Evolutionary conservation across 129 eudicot species (phyloP), one percentile per base, ranked within the genome.

Genomic region (Lactuca saligna): DNA sequence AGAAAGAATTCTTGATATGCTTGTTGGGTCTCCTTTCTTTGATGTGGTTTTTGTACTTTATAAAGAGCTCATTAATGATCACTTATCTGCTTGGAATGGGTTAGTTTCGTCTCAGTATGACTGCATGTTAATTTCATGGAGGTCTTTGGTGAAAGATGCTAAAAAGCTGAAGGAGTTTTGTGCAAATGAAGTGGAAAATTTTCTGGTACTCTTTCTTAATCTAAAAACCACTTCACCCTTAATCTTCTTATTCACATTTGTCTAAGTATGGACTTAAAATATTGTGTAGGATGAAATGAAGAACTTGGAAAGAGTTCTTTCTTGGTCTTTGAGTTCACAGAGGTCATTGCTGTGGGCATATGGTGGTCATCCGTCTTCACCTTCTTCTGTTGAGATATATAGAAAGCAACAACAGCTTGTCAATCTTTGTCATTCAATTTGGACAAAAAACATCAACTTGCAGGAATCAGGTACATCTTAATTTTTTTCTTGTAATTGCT

Each of bases 311-410:
- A 37, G 72, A 63, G 64, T 53, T 55, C 63, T 75, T 55, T 80
- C 83, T 6, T 76, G 82, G 81, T 70, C 85, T 71, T 71, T 87
- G 7, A 73, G 55, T 57, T 87, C 88, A 17, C 87, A 81, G 59
- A 87, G 75, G 74, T 87, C 99, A 13, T 80, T 94, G 77, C 79
- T 94, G 14, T 94, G 97, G 99, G 72, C 73, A 5, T 77, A 85
- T 74, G 99, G 99, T 34, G 99, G 99, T 72, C 99, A 94, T 76
- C 99, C 99, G 4, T 46, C 57, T 78, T n/a, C 81, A 54, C 97
- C 99, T 51, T 68, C 84, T 64, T 79, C 93, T 57, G 77, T 81
- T 51, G 89, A 83, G 60, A 38, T 85, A 55, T 81, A 79, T 76
- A 61, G 65, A 29, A 76, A 85, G 55, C 90, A 85, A 61, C 71